Evolutionary conservation across 768 basidiomycete genomes (phyloP).

Genomic region (Auricularia heimuer): DNA sequence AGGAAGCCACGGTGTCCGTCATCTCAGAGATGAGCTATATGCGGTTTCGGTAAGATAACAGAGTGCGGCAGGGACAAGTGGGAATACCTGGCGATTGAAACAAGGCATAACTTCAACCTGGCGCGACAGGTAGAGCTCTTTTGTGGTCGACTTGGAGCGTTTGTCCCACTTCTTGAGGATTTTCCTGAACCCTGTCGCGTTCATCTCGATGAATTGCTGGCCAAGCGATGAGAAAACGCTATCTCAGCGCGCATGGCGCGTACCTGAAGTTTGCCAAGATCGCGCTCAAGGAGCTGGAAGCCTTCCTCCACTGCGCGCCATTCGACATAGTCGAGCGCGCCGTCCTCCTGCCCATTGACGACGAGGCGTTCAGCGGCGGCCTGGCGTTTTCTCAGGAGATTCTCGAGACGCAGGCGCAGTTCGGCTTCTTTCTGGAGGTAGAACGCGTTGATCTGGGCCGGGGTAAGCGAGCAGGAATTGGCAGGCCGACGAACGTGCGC

Average conservation of each 20-base stretch:
- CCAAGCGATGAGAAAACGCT: slow-evolving; percentile 8
- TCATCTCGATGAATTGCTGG: slow-evolving; percentile 95
- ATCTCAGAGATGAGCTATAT: slow-evolving; percentile 85
- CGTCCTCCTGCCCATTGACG: slow-evolving; percentile 40
- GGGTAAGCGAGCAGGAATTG: slow-evolving; percentile 2
- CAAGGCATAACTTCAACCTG: slow-evolving; percentile 99
- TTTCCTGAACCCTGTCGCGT: slow-evolving; percentile 93
- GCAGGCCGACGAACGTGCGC: slow-evolving; percentile 1
- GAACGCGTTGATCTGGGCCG: slow-evolving; percentile 83
- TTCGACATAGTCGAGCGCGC: slow-evolving; percentile 53
- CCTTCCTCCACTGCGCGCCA: slow-evolving; percentile 97
- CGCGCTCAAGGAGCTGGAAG: slow-evolving; percentile 86
- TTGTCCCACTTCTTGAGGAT: slow-evolving; percentile 99
- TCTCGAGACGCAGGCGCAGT: slow-evolving; percentile 83
- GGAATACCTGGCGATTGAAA: slow-evolving; percentile 80
- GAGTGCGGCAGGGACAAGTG: background rate
- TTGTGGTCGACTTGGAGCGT: slow-evolving; percentile 87
- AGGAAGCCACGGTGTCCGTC: slow-evolving; percentile 82
- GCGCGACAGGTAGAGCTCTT: slow-evolving; percentile 88
- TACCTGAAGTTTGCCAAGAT: slow-evolving; percentile 92
- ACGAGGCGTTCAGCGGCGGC: slow-evolving; percentile 63
- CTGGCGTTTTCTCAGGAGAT: slow-evolving; percentile 86
- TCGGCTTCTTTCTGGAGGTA: slow-evolving; percentile 97
- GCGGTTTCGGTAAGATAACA: background rate
- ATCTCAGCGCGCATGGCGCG: slow-evolving; percentile 14